A percentile compares a stretch with the other conserved stretches of the same genome.
phyloP scores from a whole-genome alignment of 768 basidiomycete species.

The Boletus rubropictus region DNA sequence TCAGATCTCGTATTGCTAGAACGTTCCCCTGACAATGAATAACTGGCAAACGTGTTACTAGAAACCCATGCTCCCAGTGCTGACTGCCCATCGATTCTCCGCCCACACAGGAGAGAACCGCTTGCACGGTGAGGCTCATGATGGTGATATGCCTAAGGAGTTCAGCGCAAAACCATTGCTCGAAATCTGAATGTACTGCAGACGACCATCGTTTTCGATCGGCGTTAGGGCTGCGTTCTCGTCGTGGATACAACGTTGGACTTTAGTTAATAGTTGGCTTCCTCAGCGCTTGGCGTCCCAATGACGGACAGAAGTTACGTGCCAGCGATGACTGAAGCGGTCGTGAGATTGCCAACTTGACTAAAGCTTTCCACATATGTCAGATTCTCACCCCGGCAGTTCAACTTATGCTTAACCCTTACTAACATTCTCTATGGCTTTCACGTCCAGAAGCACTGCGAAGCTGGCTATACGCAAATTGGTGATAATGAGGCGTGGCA shows the following conservation, averaged over 20 bases:
- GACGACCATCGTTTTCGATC: conserved; percentile 5
- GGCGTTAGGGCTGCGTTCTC: conserved; percentile 5
- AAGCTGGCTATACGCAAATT: conserved; percentile 10
- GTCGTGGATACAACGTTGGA: conserved; percentile 4
- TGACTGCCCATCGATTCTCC: conserved; percentile 16
- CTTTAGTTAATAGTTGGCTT: background rate
- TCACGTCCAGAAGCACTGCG: conserved; percentile 17
- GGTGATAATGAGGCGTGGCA: conserved; percentile 27
- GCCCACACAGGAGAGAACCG: conserved; percentile 11
- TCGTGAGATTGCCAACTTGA: conserved; percentile 7
- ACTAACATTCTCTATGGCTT: background rate
- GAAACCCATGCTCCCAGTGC: conserved; percentile 14
- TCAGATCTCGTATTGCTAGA: conserved; percentile 12
- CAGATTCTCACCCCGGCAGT: background rate
- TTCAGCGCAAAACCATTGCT: background rate
- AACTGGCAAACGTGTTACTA: conserved; percentile 12
- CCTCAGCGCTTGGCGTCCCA: background rate
- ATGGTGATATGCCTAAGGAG: background rate
- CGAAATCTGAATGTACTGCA: background rate
- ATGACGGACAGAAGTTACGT: background rate
- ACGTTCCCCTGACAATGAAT: conserved; percentile 8
- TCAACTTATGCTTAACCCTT: background rate
- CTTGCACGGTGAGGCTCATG: background rate
- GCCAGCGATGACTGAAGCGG: background rate
- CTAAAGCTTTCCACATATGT: background rate